These are phyloP conservation scores for Diaporthe sp. DNA, from an alignment of 2,329 filamentous ascomycete species.

Conservation along the genomic window DNA sequence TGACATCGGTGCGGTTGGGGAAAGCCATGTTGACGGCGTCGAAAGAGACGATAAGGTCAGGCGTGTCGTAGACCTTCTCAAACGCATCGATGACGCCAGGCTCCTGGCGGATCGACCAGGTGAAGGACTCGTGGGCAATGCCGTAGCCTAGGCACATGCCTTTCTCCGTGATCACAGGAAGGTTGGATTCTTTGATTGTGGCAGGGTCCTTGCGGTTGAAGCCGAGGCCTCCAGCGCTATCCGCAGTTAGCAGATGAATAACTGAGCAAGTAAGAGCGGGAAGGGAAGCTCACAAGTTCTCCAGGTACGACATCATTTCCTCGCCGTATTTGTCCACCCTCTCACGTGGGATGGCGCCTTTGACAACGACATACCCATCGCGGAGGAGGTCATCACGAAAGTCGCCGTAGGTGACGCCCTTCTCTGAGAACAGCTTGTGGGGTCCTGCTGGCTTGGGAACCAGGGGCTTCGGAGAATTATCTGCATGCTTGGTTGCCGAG, in stretches of 20 bases:
- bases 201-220: constrained; percentile 41
- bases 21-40: constrained; percentile 61
- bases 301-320: constrained; percentile 40
- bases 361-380: constrained; percentile 48
- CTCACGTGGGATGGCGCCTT: constrained; percentile 33
- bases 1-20: constrained; percentile 52
- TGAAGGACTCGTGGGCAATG: constrained; percentile 62
- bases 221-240: constrained; percentile 33
- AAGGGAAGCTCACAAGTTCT: constrained; percentile 46
- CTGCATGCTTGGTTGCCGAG: background rate
- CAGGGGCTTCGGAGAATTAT: background rate
- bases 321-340: constrained; percentile 39
- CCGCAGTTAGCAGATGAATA: background rate
- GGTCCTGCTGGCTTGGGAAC: constrained; percentile 10
- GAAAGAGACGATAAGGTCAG: constrained; percentile 64
- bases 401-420: constrained; percentile 50
- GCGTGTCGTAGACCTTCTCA: constrained; percentile 59
- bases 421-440: constrained; percentile 3
- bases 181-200: constrained; percentile 40
- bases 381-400: constrained; percentile 62
- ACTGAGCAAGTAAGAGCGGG: constrained; percentile 38
- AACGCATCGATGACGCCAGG: constrained; percentile 61
- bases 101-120: constrained; percentile 61
- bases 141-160: constrained; percentile 63
- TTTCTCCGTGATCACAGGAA: constrained; percentile 58